phyloP scores from a whole-genome alignment of 768 basidiomycete species.

The Pisolithus marmoratus region DNA sequence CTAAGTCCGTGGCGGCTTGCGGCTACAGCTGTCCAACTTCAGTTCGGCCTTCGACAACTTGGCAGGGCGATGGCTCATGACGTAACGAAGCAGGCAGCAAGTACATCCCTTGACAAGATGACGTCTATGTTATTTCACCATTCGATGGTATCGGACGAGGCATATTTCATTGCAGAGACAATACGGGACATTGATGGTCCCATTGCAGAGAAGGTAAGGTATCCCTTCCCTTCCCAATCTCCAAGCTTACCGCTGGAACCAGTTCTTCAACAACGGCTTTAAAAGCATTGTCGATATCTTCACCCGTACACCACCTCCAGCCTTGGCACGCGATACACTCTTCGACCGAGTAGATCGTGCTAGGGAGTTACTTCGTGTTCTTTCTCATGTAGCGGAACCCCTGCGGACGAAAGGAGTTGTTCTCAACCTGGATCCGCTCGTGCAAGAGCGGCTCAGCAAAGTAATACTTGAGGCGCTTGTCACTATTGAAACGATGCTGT shows the following conservation, averaged over 20 bases:
- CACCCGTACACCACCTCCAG: constrained; percentile 22
- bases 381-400: constrained; percentile 64
- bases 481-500: constrained; percentile 32
- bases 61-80: constrained; percentile 62
- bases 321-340: constrained; percentile 26
- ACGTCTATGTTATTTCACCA: constrained; percentile 65
- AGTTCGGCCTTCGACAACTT: constrained; percentile 69
- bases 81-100: constrained; percentile 44
- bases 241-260: background rate
- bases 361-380: constrained; percentile 63
- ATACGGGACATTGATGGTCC: constrained; percentile 59
- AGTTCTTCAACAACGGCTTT: constrained; percentile 77
- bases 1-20: constrained; percentile 82
- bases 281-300: constrained; percentile 57
- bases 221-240: background rate
- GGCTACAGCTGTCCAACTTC: constrained; percentile 74
- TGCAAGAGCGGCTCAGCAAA: constrained; percentile 53
- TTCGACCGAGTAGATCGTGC: constrained; percentile 44
- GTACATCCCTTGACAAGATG: constrained; percentile 58
- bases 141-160: constrained; percentile 72
- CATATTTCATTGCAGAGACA: constrained; percentile 81
- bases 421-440: constrained; percentile 41
- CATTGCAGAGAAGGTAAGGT: constrained; percentile 61
- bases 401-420: constrained; percentile 44
- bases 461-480: constrained; percentile 44